Evolutionary conservation across 202 grass and related monocot species (phyloP).

Genomic region (Digitaria exilis): DNA sequence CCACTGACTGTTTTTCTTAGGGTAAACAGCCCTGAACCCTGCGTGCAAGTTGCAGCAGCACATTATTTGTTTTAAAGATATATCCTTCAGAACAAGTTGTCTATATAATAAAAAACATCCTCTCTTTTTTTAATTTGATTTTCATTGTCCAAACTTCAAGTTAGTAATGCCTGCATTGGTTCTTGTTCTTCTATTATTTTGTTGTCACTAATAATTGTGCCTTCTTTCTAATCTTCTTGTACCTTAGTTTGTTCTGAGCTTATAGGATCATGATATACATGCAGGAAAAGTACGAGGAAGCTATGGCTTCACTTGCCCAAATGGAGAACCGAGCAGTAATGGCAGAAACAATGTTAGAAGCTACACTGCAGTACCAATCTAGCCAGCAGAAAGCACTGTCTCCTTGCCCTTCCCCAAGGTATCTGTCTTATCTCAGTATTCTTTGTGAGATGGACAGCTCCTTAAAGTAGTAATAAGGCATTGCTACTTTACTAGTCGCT

Average conservation of each 20-base stretch:
- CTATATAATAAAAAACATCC: background rate
- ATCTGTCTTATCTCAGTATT: slow-evolving; percentile 35
- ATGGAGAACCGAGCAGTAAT: slow-evolving; percentile 97
- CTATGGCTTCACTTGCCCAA: slow-evolving; percentile 67
- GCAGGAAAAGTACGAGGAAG: slow-evolving; percentile 96
- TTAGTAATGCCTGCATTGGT: background rate
- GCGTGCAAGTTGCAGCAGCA: background rate
- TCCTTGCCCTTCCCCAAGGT: slow-evolving; percentile 83
- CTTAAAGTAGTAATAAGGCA: slow-evolving; percentile 11
- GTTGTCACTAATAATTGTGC: background rate
- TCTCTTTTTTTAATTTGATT: slow-evolving; percentile 8
- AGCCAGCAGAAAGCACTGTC: slow-evolving; percentile 93
- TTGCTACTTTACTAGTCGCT: slow-evolving; percentile 8
- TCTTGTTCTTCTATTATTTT: slow-evolving; percentile 2
- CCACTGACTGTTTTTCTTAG: too few species aligned
- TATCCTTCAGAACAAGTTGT: background rate
- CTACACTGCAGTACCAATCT: slow-evolving; percentile 96
- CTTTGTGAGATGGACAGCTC: background rate
- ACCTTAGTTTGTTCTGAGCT: slow-evolving; percentile 25
- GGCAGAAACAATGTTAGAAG: slow-evolving; percentile 99
- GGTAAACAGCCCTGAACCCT: too few species aligned
- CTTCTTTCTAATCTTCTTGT: slow-evolving; percentile 11
- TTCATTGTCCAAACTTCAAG: slow-evolving; percentile 16
- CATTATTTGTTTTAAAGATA: background rate
- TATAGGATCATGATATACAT: slow-evolving; percentile 37